Base-by-base conservation (phyloP, 148 eudicot genomes). In the Rhododendron simsii region DNA sequence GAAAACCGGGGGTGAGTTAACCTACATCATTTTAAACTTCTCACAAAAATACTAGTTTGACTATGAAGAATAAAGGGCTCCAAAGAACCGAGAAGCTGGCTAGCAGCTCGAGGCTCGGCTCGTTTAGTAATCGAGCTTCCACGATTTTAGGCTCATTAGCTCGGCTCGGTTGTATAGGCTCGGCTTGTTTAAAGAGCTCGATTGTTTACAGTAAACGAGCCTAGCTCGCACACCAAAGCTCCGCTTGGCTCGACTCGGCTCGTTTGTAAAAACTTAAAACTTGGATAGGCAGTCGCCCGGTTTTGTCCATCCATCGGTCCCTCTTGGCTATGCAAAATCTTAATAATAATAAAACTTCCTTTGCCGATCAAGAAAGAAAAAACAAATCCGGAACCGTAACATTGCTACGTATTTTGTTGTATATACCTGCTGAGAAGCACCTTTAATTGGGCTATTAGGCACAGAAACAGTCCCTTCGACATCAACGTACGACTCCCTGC, bases 391-490 rank as follows among this genome's bases (percentile, higher is more conserved):
- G 55, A 51, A 51, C 15, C 16, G 16, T 2, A 55, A 55, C 57
- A 18, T 55, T 55, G 61, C 61, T 18, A 1, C 61, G 21, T 55
- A 55, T 55, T 55, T 55, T 15, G 61, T 18, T 16, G 61, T 55
- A 55, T 4, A 55, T 55, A 96, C 99, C 95, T 96, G 96, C 88
- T 96, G 98, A 84, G 96, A 85, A 11, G 98, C 93, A 12, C 97
- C 95, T 78, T 91, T 93, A 10, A 96, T 91, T 0, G 98, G 85
- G 1, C 80, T 89, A 55, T 4, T 57, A 0, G 99, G 99, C 9
- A 95, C 94, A 0, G 98, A 88, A 41, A 95, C 90, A 28, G 86
- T 50, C 11, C 99, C 99, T 48, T 91, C 89, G 1, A 96, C 88
- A 86, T 93, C 95, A 47, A 96, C 88, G 83, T 91, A 86, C 21